Percentiles rank a stretch among this genome's conserved stretches.
phyloP scores from a whole-genome alignment of 2,329 filamentous ascomycete species.

The Thelonectria discophora region DNA sequence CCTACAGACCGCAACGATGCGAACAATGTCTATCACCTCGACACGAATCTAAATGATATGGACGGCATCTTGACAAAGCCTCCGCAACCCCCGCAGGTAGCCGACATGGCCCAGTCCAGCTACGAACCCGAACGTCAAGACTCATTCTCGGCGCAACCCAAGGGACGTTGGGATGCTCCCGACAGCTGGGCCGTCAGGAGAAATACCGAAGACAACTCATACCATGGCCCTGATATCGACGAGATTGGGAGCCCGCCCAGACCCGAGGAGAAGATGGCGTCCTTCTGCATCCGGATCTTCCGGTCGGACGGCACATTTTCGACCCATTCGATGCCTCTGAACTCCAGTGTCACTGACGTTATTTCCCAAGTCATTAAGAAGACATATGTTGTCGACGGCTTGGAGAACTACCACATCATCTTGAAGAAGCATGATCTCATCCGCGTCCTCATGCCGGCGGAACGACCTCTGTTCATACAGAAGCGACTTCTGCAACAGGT shows the following conservation, averaged over 20 bases:
- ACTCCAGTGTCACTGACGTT: slow-evolving; percentile 86
- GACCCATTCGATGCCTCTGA: slow-evolving; percentile 84
- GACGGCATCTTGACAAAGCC: slow-evolving; percentile 84
- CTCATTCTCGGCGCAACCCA: slow-evolving; percentile 48
- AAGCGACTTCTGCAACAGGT: slow-evolving; percentile 91
- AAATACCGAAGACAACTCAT: slow-evolving; percentile 70
- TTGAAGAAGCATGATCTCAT: slow-evolving; percentile 92
- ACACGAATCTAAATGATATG: slow-evolving; percentile 91
- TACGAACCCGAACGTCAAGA: slow-evolving; percentile 55
- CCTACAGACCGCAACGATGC: slow-evolving; percentile 68
- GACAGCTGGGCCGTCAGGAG: slow-evolving; percentile 96
- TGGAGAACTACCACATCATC: slow-evolving; percentile 95
- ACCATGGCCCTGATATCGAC: slow-evolving; percentile 68
- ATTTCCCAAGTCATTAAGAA: slow-evolving; percentile 93
- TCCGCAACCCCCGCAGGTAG: slow-evolving; percentile 74
- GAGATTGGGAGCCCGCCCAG: slow-evolving; percentile 73
- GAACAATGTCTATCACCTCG: slow-evolving; percentile 76
- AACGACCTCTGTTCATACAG: slow-evolving; percentile 89
- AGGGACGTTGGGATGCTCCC: slow-evolving; percentile 86
- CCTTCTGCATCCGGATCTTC: slow-evolving; percentile 96
- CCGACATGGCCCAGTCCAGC: slow-evolving; percentile 61
- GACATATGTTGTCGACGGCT: slow-evolving; percentile 87
- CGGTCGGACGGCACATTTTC: slow-evolving; percentile 93
- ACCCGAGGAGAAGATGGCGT: slow-evolving; percentile 76
- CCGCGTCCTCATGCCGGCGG: slow-evolving; percentile 78